phyloP scores from a whole-genome alignment of 345 rosid species.

The Murraya paniculata region DNA sequence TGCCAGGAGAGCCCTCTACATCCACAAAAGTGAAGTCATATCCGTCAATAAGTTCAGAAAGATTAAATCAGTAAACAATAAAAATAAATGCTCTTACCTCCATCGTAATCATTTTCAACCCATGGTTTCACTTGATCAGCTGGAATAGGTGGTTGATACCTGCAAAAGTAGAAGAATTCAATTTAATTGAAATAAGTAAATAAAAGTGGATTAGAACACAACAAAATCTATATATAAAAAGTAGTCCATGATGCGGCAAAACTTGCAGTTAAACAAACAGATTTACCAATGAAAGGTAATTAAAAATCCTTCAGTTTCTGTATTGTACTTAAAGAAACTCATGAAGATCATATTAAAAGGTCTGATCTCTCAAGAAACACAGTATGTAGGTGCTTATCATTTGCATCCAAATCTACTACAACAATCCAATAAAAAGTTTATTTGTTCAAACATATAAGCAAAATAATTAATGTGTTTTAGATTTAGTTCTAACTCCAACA shows the following conservation, averaged over 20 bases:
- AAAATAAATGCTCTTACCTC: constrained; percentile 20
- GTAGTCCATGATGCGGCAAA: not conserved
- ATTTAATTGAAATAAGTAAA: not conserved
- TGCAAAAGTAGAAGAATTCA: constrained; percentile 3
- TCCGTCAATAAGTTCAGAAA: not conserved
- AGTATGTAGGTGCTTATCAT: not conserved
- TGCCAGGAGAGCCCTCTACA: constrained; percentile 22
- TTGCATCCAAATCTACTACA: not conserved
- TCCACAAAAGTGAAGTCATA: not conserved
- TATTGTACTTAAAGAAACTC: not conserved
- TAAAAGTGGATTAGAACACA: not conserved
- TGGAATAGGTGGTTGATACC: constrained; percentile 37
- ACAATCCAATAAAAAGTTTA: not conserved
- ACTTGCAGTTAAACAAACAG: not conserved
- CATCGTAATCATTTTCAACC: constrained; percentile 25
- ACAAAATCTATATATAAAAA: not conserved
- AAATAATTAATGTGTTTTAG: not conserved
- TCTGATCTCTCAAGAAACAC: not conserved
- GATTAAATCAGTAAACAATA: not conserved
- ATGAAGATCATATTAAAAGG: not conserved
- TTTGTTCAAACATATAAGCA: not conserved
- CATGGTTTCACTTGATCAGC: constrained; percentile 33
- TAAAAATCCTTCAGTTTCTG: not conserved
- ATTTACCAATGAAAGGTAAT: not conserved
- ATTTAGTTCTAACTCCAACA: not conserved